phyloP scores from a whole-genome alignment of 345 rosid genomes.

The Excoecaria cochinchinensis region DNA sequence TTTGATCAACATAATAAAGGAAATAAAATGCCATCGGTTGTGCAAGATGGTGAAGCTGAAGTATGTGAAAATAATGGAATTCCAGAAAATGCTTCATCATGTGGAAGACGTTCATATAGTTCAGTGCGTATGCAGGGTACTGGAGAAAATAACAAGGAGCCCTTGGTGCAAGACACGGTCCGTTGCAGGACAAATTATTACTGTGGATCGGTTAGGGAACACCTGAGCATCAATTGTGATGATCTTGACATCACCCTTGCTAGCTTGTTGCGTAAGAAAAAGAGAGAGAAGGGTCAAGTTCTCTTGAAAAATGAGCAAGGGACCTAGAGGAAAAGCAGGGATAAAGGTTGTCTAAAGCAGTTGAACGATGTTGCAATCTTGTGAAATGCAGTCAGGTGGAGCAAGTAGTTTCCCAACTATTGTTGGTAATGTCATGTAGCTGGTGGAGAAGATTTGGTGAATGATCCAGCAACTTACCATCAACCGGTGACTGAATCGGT shows the following conservation, averaged over 20 bases:
- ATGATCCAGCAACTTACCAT: background rate
- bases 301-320: too few relatives aligned
- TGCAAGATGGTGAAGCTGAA: background rate
- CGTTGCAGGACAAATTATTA: background rate
- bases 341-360: background rate
- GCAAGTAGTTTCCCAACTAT: background rate
- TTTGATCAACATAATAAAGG: background rate
- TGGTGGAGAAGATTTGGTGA: background rate
- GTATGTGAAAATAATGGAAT: background rate
- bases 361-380: background rate
- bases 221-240: background rate
- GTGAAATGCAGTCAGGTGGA: background rate
- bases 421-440: background rate
- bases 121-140: background rate
- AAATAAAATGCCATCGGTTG: background rate
- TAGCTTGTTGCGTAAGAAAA: slow-evolving; percentile 12
- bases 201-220: background rate
- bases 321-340: background rate
- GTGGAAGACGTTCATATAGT: background rate
- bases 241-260: slow-evolving; percentile 21
- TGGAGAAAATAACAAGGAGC: background rate
- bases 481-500: background rate
- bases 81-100: background rate
- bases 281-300: background rate
- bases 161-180: background rate